Percentiles rank a stretch among this genome's conserved stretches.
phyloP scores from a whole-genome alignment of 768 basidiomycete genomes.

The Cyclocybe aegerita region DNA sequence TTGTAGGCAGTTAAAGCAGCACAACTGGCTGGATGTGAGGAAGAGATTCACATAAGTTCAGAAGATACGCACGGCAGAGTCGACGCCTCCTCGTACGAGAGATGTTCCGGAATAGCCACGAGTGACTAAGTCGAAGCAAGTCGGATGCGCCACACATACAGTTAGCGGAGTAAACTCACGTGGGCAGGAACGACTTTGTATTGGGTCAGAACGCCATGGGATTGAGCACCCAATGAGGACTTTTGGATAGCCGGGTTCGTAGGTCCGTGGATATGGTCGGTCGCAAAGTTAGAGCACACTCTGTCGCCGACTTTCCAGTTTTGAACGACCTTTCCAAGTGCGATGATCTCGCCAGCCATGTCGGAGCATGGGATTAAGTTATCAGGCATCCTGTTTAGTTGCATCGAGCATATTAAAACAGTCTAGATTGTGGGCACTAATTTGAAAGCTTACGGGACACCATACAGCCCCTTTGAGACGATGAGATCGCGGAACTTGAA shows the following conservation, averaged over 20 bases:
- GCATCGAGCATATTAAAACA: background rate
- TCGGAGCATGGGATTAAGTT: constrained; percentile 45
- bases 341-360: constrained; percentile 57
- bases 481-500: constrained; percentile 49
- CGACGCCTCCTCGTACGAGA: constrained; percentile 64
- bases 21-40: constrained; percentile 28
- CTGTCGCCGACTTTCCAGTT: constrained; percentile 56
- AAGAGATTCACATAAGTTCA: background rate
- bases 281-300: constrained; percentile 52
- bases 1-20: constrained; percentile 68
- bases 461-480: constrained; percentile 42
- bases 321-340: constrained; percentile 41
- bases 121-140: constrained; percentile 35
- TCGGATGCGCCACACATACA: too few relatives aligned
- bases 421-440: background rate
- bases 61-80: constrained; percentile 49
- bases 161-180: constrained; percentile 8
- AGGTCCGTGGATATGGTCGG: constrained; percentile 49
- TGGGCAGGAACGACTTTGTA: constrained; percentile 43
- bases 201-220: constrained; percentile 54
- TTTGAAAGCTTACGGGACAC: constrained; percentile 21
- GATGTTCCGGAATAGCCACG: constrained; percentile 52
- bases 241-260: constrained; percentile 26
- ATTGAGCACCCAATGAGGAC: constrained; percentile 43
- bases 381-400: constrained; percentile 9